phyloP scores from a whole-genome alignment of 306 rosid species.

The Mimosa bimucronata region DNA sequence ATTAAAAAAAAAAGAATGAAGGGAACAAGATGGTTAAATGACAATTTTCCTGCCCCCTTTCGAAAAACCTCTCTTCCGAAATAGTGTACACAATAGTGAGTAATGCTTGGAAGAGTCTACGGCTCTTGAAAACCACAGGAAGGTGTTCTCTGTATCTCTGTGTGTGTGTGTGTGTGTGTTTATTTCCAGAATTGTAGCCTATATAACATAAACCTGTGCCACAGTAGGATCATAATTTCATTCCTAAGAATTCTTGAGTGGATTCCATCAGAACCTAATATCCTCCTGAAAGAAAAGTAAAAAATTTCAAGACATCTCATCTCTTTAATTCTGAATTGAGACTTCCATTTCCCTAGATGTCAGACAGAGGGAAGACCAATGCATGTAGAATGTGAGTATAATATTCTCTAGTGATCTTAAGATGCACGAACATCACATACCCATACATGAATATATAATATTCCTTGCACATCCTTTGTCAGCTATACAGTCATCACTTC shows the following conservation, averaged over 20 bases:
- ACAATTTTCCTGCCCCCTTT: not conserved
- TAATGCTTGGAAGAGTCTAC: not conserved
- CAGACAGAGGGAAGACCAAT: not conserved
- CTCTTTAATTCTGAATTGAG: not conserved
- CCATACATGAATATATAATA: constrained; percentile 7
- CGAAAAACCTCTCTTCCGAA: not conserved
- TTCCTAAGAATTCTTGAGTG: not conserved
- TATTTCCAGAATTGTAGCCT: constrained; percentile 1
- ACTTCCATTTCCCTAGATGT: not conserved
- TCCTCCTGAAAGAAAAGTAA: constrained; percentile 13
- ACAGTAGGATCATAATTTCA: not conserved
- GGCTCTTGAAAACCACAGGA: not conserved
- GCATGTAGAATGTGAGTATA: not conserved
- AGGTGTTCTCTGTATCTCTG: not conserved
- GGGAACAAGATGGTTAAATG: not conserved
- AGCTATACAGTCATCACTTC: no score
- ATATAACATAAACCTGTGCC: not conserved
- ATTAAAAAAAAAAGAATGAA: not conserved
- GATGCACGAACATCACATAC: constrained; percentile 17
- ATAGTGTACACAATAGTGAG: not conserved
- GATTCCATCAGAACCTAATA: not conserved
- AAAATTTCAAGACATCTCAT: constrained; percentile 19
- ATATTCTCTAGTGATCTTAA: constrained; percentile 7
- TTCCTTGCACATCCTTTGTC: no score
- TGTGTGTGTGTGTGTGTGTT: no score